Percentiles rank a stretch among this genome's conserved stretches.
Conservation (phyloP, 2,329 filamentous ascomycete species). For the Torrubiella hemipterigena region DNA sequence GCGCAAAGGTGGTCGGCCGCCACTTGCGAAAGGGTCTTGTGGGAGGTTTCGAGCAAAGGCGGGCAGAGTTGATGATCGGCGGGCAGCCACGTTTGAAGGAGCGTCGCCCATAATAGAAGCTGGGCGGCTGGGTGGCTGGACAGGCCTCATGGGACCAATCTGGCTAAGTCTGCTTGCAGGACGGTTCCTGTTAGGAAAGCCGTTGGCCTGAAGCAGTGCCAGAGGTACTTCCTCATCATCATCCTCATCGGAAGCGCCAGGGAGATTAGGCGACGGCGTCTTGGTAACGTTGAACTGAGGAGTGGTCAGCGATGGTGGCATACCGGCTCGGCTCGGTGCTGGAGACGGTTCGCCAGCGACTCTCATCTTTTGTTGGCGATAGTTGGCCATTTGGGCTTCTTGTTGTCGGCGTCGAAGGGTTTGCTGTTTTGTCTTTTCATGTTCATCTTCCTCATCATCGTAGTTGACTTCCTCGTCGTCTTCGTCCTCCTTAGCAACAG, state of each 20-base stretch:
- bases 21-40: conserved; percentile 71
- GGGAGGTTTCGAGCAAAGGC: conserved; percentile 75
- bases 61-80: conserved; percentile 44
- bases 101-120: conserved; percentile 47
- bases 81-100: conserved; percentile 13
- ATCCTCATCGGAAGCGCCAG: conserved; percentile 66
- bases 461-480: conserved; percentile 55
- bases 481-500: conserved; percentile 25
- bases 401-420: conserved; percentile 74
- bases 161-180: conserved; percentile 57
- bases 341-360: conserved; percentile 59
- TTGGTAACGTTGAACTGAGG: conserved; percentile 39
- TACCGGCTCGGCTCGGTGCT: conserved; percentile 36
- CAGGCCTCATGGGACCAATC: conserved; percentile 59
- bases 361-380: conserved; percentile 95
- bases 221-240: conserved; percentile 85
- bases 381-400: conserved; percentile 80
- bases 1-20: conserved; percentile 59
- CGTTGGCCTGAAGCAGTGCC: conserved; percentile 77
- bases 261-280: conserved; percentile 22
- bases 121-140: conserved; percentile 43
- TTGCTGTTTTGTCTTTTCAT: conserved; percentile 60
- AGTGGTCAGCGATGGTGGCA: conserved; percentile 48
- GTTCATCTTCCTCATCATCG: conserved; percentile 67
- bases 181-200: conserved; percentile 69